Evolutionary conservation across 2,329 filamentous ascomycete genomes (phyloP), one percentile per base, ranked within the genome.

Genomic region (Cladosporium sp.): DNA sequence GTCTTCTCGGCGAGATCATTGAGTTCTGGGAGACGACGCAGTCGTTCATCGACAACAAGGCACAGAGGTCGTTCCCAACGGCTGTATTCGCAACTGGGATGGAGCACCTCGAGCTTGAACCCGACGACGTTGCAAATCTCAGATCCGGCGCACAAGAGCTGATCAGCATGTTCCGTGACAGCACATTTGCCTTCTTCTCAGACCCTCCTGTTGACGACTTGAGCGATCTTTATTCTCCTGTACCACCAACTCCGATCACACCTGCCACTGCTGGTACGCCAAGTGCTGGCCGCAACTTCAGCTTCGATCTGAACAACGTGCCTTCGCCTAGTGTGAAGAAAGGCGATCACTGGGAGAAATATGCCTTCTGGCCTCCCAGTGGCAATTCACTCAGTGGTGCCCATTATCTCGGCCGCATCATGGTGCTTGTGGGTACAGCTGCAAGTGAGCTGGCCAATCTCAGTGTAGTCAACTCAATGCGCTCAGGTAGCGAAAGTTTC

Each of bases 1-100:
- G 94, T 3, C 81, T 97, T 15, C 78, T 99, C 5, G 92, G 91
- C 0, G 94, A 99, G 72, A 84, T 97, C 1, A 76, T 96, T 17
- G 92, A 96, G 63, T 97, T 96, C 73, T 97, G 93, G 91, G 90
- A 96, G 64, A 94, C 88, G 14, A 87, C 92, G 0, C 88, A 95
- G 67, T 89, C 89, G 0, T 99, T 99, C 71, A 88, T 97, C 60
- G 86, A 91, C 47, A 93, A 92, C 17, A 90, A 84, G 63, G 88
- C 89, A 25, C 93, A 97, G 71, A 86, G 84, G 63, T 84, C 84
- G 14, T 78, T 99, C 57, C 93, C 94, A 0, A 67, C 64, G 12
- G 69, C 67, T 8, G 70, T 73, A 25, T 70, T 73, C 52, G 65
- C 66, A 9, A 80, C 83, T 40, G 92, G 91, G 8, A 89, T 91